These are phyloP conservation scores for Pseudocercospora macadamiae DNA, from an alignment of 2,329 filamentous ascomycete genomes.

Conservation along the genomic window DNA sequence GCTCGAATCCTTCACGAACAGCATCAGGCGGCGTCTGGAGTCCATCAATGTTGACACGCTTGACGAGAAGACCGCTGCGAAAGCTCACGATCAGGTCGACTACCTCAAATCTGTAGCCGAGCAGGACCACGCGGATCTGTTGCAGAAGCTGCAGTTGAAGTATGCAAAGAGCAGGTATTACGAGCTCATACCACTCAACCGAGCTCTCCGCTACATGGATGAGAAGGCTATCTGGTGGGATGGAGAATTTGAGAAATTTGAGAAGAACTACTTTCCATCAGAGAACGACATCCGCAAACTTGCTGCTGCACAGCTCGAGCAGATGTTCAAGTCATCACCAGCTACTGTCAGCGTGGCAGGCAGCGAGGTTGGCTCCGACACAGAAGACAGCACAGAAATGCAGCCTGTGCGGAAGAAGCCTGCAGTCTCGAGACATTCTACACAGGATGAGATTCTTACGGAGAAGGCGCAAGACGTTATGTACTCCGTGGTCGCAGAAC, in stretches of 20 bases:
- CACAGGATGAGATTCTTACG: slow-evolving; percentile 49
- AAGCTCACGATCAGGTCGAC: slow-evolving; percentile 81
- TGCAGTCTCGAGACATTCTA: slow-evolving; percentile 42
- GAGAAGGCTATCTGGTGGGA: slow-evolving; percentile 96
- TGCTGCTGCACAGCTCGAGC: slow-evolving; percentile 88
- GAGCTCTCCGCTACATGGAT: slow-evolving; percentile 84
- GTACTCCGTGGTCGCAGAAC: slow-evolving; percentile 67
- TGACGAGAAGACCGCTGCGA: slow-evolving; percentile 80
- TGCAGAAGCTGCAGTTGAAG: slow-evolving; percentile 79
- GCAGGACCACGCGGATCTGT: slow-evolving; percentile 76
- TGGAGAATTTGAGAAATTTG: slow-evolving; percentile 83
- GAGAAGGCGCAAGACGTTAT: slow-evolving; percentile 68
- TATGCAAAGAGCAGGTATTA: slow-evolving; percentile 96
- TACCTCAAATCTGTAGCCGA: slow-evolving; percentile 75
- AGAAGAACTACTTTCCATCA: slow-evolving; percentile 86
- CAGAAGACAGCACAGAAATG: slow-evolving; percentile 51
- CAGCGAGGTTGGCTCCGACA: slow-evolving; percentile 17
- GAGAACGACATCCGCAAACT: slow-evolving; percentile 95
- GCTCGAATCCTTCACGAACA: slow-evolving; percentile 83
- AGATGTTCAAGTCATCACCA: slow-evolving; percentile 91
- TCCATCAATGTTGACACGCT: slow-evolving; percentile 92
- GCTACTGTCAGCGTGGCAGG: slow-evolving; percentile 46
- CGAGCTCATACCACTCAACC: slow-evolving; percentile 91
- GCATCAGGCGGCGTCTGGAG: slow-evolving; percentile 79
- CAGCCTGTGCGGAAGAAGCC: slow-evolving; percentile 27